A percentile compares a stretch with the other conserved stretches of the same genome.
Conservation (phyloP, 2,329 filamentous ascomycete species). For the Graphiopsis chlorocephala region DNA sequence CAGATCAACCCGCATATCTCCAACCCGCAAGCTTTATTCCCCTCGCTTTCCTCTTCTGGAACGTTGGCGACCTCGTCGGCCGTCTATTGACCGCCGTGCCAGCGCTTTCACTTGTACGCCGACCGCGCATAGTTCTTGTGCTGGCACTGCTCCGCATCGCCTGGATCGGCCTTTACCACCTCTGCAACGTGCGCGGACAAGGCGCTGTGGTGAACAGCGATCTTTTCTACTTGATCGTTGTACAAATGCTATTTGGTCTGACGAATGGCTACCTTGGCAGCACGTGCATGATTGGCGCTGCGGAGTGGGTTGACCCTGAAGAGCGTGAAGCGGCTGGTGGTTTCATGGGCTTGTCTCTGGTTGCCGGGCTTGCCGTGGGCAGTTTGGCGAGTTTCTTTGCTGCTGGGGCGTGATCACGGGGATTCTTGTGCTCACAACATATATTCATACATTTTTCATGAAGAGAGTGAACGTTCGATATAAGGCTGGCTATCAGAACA, state of each 20-base stretch:
- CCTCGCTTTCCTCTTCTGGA: constrained; percentile 89
- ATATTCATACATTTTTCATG: neutral
- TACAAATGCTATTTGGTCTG: constrained; percentile 80
- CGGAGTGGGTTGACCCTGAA: constrained; percentile 73
- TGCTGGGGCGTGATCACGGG: constrained; percentile 37
- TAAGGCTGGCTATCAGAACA: neutral
- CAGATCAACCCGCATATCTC: constrained; percentile 57
- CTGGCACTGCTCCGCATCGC: constrained; percentile 62
- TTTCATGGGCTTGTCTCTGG: constrained; percentile 91
- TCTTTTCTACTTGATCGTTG: constrained; percentile 78
- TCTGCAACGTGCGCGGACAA: constrained; percentile 81
- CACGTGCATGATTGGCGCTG: constrained; percentile 87
- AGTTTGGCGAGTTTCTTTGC: constrained; percentile 84
- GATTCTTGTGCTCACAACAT: neutral
- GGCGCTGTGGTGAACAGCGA: constrained; percentile 77
- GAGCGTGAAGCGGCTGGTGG: constrained; percentile 87
- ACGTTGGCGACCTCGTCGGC: constrained; percentile 78
- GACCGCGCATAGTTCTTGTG: constrained; percentile 66
- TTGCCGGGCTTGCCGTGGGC: constrained; percentile 77
- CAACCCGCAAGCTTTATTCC: constrained; percentile 80
- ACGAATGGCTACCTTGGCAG: constrained; percentile 86
- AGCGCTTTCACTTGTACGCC: constrained; percentile 55
- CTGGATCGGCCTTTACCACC: constrained; percentile 80
- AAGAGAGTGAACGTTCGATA: neutral
- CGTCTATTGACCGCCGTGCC: constrained; percentile 65